A percentile compares a stretch with the other conserved stretches of the same genome.
phyloP scores from a whole-genome alignment of 108 stramenopile species.

The Skeletonema potamos region DNA sequence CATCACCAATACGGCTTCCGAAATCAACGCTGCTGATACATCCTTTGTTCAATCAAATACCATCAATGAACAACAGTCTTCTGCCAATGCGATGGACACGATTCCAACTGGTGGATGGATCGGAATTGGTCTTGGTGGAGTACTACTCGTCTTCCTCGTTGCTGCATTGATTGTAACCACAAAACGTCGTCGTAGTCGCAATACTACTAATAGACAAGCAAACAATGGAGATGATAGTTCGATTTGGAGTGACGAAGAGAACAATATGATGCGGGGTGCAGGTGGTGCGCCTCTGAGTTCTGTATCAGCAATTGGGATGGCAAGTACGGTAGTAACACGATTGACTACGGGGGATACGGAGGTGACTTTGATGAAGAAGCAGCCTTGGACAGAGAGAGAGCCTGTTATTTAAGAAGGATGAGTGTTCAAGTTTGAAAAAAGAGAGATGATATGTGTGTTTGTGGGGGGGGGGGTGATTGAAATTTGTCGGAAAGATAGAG shows the following conservation, averaged over 20 bases:
- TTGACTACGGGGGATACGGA: slow-evolving; percentile 29
- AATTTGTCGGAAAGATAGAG: too few relatives aligned
- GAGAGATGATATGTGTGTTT: neutral
- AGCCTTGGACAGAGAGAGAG: slow-evolving; percentile 12
- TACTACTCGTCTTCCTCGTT: neutral
- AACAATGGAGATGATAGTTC: neutral
- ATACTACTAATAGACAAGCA: neutral
- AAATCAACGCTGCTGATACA: neutral
- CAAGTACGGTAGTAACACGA: slow-evolving; percentile 18
- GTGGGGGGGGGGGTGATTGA: too few relatives aligned
- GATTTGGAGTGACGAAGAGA: neutral
- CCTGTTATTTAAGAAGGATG: neutral
- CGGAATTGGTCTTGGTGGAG: neutral
- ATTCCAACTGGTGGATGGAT: neutral
- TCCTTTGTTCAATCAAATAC: neutral
- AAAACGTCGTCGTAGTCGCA: neutral
- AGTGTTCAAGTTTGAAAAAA: too few relatives aligned
- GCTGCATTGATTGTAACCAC: neutral
- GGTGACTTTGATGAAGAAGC: slow-evolving; percentile 21
- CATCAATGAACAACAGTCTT: neutral
- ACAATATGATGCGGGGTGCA: neutral
- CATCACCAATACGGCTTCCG: neutral
- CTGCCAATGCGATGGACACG: neutral
- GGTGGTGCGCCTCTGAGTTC: neutral
- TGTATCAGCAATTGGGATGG: neutral